Evolutionary conservation across 176 grass and related monocot genomes (phyloP).

Genomic region (Musa schizocarpa): DNA sequence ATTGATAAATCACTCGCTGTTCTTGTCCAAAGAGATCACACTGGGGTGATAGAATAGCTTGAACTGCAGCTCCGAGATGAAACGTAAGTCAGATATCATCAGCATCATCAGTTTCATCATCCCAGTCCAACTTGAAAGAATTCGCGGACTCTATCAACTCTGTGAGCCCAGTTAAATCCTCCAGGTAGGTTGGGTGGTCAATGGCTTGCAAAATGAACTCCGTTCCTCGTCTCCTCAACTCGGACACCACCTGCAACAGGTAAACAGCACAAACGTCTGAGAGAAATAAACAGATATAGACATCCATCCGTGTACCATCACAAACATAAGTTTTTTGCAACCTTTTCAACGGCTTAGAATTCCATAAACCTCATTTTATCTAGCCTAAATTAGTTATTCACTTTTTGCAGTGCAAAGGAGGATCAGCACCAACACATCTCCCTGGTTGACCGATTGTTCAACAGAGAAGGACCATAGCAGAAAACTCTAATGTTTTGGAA

Average conservation of each 20-base stretch:
- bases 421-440: not conserved
- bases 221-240: conserved; percentile 63
- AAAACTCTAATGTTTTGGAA: not conserved
- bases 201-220: conserved; percentile 91
- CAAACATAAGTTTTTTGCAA: not conserved
- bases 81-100: not conserved
- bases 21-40: not conserved
- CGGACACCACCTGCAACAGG: conserved; percentile 55
- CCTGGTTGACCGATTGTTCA: not conserved
- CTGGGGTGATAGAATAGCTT: not conserved
- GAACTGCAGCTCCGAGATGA: not conserved
- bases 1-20: not conserved
- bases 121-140: conserved; percentile 49
- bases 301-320: not conserved
- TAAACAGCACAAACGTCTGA: not conserved
- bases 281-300: not conserved
- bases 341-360: not conserved
- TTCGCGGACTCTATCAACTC: conserved; percentile 61
- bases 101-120: conserved; percentile 43
- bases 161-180: conserved; percentile 81
- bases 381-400: too few relatives aligned
- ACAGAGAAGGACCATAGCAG: not conserved
- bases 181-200: conserved; percentile 79
- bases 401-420: too few relatives aligned
- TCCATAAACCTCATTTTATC: too few relatives aligned